Evolutionary conservation across 2,329 filamentous ascomycete genomes (phyloP).

Genomic region (Aspergillus texensis): DNA sequence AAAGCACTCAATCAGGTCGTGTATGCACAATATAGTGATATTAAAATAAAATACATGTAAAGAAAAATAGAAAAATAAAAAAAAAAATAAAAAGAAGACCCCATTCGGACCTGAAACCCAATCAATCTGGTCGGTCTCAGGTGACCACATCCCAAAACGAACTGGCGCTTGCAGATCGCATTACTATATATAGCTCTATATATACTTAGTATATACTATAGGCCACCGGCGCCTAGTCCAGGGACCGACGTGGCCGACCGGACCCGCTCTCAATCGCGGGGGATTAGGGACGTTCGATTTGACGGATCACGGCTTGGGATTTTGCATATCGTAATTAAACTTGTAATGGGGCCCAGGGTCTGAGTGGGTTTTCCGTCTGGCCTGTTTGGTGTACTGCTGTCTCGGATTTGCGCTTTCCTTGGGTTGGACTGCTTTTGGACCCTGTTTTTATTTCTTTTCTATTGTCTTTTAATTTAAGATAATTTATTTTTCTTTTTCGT

Average conservation of each 20-base stretch:
- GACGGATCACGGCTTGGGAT: neutral
- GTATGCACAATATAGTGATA: neutral
- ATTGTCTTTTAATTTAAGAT: too few species aligned
- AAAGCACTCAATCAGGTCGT: neutral
- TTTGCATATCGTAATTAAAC: conserved; percentile 11
- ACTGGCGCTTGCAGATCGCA: neutral
- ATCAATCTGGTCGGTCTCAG: neutral
- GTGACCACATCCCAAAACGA: conserved; percentile 1
- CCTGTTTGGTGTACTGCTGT: neutral
- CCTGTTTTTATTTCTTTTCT: neutral
- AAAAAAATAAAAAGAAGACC: neutral
- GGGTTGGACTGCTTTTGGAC: neutral
- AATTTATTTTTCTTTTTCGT: neutral
- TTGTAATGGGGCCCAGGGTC: conserved; percentile 7
- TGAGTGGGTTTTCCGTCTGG: neutral
- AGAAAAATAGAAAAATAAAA: neutral
- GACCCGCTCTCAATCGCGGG: conserved; percentile 6
- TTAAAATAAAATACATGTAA: neutral
- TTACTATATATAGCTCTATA: neutral
- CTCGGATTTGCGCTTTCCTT: neutral
- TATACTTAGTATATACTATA: neutral
- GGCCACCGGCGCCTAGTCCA: neutral
- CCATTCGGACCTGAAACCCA: neutral
- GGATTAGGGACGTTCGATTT: neutral
- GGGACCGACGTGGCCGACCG: conserved; percentile 1